Conservation (phyloP, 2,329 filamentous ascomycete genomes). For the Dactylella cylindrospora region DNA sequence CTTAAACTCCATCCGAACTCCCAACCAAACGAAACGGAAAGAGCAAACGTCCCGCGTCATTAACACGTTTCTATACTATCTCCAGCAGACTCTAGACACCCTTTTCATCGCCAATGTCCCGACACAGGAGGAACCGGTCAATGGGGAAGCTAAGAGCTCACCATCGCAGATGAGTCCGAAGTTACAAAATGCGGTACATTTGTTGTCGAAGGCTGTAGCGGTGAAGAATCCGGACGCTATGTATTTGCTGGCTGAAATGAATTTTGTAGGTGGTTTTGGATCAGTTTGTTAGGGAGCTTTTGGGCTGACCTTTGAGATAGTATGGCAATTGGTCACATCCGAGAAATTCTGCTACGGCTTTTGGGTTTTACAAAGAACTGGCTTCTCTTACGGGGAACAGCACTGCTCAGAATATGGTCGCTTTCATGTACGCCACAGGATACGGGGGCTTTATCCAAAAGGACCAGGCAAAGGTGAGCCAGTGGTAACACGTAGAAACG, state of each 20-base stretch:
- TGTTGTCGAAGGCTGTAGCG: constrained; percentile 47
- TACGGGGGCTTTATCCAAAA: constrained; percentile 76
- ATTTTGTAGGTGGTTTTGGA: constrained; percentile 60
- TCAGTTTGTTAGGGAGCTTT: neutral
- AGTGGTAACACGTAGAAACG: neutral
- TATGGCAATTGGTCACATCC: constrained; percentile 91
- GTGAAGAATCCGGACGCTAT: constrained; percentile 73
- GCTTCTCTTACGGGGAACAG: constrained; percentile 78
- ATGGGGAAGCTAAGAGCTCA: constrained; percentile 18
- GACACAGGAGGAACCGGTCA: constrained; percentile 34
- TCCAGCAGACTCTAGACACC: constrained; percentile 26
- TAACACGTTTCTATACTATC: constrained; percentile 25
- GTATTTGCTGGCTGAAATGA: constrained; percentile 86
- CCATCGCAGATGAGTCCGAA: constrained; percentile 37
- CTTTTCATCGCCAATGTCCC: constrained; percentile 41
- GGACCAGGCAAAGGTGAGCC: constrained; percentile 72
- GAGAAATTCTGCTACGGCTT: constrained; percentile 75
- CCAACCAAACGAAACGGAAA: constrained; percentile 22
- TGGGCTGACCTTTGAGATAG: constrained; percentile 36
- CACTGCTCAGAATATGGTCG: constrained; percentile 93
- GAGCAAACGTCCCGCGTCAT: constrained; percentile 28
- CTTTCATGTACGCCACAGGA: constrained; percentile 92
- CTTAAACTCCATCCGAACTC: constrained; percentile 14
- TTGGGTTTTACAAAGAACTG: constrained; percentile 76
- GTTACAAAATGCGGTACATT: constrained; percentile 44